These are phyloP conservation scores for Diacronema lutheri DNA, from an alignment of 78 protist species.

Conservation along the genomic window DNA sequence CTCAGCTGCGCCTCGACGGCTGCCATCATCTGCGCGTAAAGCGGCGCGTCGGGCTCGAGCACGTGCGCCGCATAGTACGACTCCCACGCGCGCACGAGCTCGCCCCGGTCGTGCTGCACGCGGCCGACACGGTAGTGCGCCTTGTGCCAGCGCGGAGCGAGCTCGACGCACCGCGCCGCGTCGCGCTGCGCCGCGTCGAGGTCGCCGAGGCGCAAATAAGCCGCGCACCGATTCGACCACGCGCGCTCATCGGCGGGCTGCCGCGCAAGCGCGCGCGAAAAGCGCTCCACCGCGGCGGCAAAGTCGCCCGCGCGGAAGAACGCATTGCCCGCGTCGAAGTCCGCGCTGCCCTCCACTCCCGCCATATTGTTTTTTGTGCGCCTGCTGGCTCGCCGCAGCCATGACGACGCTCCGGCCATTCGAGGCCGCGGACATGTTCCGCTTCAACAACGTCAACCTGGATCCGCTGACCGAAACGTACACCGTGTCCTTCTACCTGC, in stretches of 20 bases:
- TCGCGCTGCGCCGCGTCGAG: background rate
- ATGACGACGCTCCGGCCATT: constrained; percentile 74
- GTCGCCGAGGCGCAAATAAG: background rate
- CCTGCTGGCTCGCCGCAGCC: too few relatives aligned
- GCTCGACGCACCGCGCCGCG: background rate
- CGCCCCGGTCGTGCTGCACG: background rate
- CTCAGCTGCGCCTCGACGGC: too few relatives aligned
- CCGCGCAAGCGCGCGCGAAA: too few relatives aligned
- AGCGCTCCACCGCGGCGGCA: too few relatives aligned
- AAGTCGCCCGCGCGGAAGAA: too few relatives aligned
- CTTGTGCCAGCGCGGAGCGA: background rate
- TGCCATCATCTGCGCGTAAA: too few relatives aligned
- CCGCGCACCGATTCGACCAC: background rate
- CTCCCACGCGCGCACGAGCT: background rate
- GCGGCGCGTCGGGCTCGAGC: background rate
- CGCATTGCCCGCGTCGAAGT: too few relatives aligned
- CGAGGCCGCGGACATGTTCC: constrained; percentile 65
- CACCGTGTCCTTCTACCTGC: constrained; percentile 80
- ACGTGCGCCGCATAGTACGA: background rate
- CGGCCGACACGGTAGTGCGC: background rate
- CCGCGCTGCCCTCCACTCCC: too few relatives aligned
- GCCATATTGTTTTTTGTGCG: too few relatives aligned
- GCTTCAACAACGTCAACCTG: constrained; percentile 63
- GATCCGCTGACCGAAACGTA: constrained; percentile 77
- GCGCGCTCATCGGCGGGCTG: too few relatives aligned